Evolutionary conservation across 73 alveolate species (phyloP), one percentile per base, ranked within the genome.

Genomic region (Uronychia setigera): DNA sequence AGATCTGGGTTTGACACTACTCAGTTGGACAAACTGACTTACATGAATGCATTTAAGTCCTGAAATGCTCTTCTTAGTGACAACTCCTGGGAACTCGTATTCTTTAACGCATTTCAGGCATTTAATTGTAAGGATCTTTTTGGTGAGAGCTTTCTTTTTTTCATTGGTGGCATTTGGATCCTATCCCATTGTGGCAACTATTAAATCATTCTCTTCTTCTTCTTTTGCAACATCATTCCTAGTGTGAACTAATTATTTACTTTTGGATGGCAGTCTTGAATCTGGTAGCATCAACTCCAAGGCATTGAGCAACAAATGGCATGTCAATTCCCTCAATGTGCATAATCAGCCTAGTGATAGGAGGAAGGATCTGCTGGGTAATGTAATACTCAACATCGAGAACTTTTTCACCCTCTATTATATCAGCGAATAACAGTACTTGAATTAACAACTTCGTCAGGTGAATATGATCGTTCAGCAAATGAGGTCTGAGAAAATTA

Each of bases 381-480:
- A 93, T 93, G 78, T 96, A 96, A 97, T 98, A 96, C 26, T 87
- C 89, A 78, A 82, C 30, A 87, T 96, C 99, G n/a, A 94, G 33
- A 33, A 26, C 33, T 58, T 82, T 81, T 83, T 77, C 93, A 76
- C 59, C 83, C 80, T 84, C 90, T 76, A n/a, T n/a, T n/a, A n/a
- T n/a, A n/a, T n/a, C n/a, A n/a, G 29, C 59, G 13, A 67, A 30
- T 76, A 5, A 9, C 5, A 76, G 60, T 74, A 60, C 75, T 81
- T 1, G 92, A 78, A 28, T 76, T 31, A 0, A 74, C 26, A 32
- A 96, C 80, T 79, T 96, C 99, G 46, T 96, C 96, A 0, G 98
- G 98, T 77, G 92, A 95, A 67, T 34, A 92, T 5, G 98, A 95
- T 87, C 98, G 92, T 35, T 93, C 95, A 0, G 98, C 94, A 31